Evolutionary conservation across 31 red algal genomes (phyloP).

Genomic region (Odonthalia washingtoniensis): DNA sequence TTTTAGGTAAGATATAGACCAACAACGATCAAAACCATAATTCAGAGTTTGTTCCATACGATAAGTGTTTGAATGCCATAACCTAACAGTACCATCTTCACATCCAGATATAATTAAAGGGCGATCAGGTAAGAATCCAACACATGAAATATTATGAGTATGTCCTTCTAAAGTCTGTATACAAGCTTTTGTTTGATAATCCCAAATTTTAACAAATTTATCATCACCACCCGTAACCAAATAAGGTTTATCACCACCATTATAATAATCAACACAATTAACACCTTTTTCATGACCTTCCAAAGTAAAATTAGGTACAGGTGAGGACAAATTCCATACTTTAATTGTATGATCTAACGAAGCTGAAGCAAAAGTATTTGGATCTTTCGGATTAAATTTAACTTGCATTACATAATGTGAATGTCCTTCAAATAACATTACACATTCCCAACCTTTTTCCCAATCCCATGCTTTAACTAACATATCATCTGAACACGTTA

Average conservation of each 20-base stretch:
- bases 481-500: conserved; percentile 99
- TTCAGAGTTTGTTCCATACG: conserved; percentile 89
- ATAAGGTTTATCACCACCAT: conserved; percentile 95
- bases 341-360: conserved; percentile 97
- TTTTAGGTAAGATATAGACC: conserved; percentile 93
- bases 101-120: conserved; percentile 93
- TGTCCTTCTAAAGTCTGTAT: conserved; percentile 92
- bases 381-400: conserved; percentile 99
- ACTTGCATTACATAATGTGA: conserved; percentile 99
- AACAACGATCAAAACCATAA: conserved; percentile 95
- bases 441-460: conserved; percentile 96
- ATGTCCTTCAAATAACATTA: conserved; percentile 97
- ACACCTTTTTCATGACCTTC: conserved; percentile 99
- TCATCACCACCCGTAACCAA: conserved; percentile 94
- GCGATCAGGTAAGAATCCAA: conserved; percentile 90
- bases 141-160: conserved; percentile 92
- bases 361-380: conserved; percentile 98
- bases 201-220: conserved; percentile 91
- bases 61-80: conserved; percentile 98
- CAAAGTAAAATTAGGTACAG: conserved; percentile 95
- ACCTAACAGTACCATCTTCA: conserved; percentile 86
- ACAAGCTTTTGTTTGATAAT: conserved; percentile 97
- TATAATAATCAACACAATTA: conserved; percentile 99
- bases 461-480: conserved; percentile 99
- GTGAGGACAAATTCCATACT: conserved; percentile 94